Conservation (phyloP, 768 basidiomycete genomes). For the Hydnomerulius pinastri region DNA sequence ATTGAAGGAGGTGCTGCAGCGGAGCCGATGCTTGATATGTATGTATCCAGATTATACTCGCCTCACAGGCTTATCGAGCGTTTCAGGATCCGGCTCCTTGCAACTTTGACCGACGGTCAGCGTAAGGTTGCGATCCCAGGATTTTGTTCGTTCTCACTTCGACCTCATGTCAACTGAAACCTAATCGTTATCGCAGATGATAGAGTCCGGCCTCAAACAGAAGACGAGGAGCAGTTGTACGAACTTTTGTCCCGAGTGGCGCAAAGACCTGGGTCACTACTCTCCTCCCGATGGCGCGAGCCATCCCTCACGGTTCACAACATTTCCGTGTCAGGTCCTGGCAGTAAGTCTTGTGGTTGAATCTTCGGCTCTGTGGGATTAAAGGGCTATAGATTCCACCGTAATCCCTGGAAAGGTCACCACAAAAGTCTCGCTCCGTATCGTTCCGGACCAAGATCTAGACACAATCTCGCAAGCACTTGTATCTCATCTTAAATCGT, state of each 20-base stretch:
- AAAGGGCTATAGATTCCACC: conserved; percentile 60
- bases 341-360: conserved; percentile 48
- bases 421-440: conserved; percentile 86
- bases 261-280: conserved; percentile 61
- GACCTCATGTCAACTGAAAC: not conserved
- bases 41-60: conserved; percentile 17
- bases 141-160: conserved; percentile 70
- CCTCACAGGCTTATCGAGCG: not conserved
- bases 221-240: conserved; percentile 69
- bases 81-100: conserved; percentile 74
- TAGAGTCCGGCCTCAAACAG: conserved; percentile 66
- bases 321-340: conserved; percentile 79
- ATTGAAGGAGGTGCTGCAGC: conserved; percentile 85
- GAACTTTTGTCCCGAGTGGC: conserved; percentile 69
- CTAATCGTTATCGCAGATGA: conserved; percentile 54
- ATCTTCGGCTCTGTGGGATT: not conserved
- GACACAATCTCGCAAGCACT: conserved; percentile 66
- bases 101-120: conserved; percentile 61
- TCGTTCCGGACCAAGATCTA: conserved; percentile 92
- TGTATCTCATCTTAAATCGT: conserved; percentile 52
- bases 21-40: conserved; percentile 97
- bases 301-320: conserved; percentile 90
- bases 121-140: conserved; percentile 68
- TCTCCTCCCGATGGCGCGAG: conserved; percentile 84
- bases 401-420: conserved; percentile 85